Base-by-base conservation (phyloP, 306 rosid genomes). In the Dalbergia cochinchinensis region DNA sequence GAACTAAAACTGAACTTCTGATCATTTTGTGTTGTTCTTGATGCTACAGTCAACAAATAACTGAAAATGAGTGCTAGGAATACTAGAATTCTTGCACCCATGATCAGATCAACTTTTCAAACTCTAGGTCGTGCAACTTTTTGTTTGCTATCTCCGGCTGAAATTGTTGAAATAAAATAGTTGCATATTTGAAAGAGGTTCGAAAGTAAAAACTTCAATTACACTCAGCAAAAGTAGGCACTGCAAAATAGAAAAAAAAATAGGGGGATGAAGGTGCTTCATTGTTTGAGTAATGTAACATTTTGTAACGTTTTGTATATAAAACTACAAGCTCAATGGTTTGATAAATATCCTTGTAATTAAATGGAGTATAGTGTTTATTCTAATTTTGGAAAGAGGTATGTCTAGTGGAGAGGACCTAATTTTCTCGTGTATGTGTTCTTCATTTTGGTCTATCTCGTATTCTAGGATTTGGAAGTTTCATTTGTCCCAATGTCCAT, bases 381-480 rank as follows among this genome's bases (percentile, higher is more conserved):
- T 50, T 59, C 41, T 55, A 61, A 14, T 42, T 77, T 76, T 71
- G 78, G 11, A 35, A 66, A 37, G 71, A 50, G 68, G 18, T 71
- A 53, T 50, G 8, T 71, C 11, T n/a, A 37, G 65, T 16, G 45
- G 37, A 50, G 64, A 65, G 15, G 48, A 31, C 65, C 64, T 41
- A 16, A 26, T 16, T 65, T 54, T 71, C 59, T 57, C 13, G 7
- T 53, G 67, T 57, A 39, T n/a, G 15, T 34, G 66, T 55, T 53
- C 42, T 34, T 61, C 55, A 35, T 66, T 11, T 39, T 80, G 58
- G 22, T 72, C 37, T 63, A 18, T 76, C 45, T 31, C 13, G 39
- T 84, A 54, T 31, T 67, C 33, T 47, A 44, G 74, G 79, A 80
- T 19, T 70, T 48, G 33, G 62, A 63, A 65, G 50, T 8, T 35